Base-by-base conservation (phyloP, 345 rosid species). In the Cardiospermum halicacabum region DNA sequence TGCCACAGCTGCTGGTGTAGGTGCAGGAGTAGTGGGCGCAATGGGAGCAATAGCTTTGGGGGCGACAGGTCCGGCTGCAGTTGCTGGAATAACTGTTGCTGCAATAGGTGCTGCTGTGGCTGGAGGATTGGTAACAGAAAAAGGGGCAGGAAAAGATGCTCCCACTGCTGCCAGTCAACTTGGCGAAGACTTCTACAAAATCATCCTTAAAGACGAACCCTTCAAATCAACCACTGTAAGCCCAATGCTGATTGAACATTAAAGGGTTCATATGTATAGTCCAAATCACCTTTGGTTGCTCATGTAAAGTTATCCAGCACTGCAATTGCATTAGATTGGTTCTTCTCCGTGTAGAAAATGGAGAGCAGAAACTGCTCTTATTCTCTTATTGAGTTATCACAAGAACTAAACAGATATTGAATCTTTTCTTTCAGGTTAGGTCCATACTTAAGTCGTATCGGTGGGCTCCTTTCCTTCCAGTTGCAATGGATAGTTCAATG, bases 81-180 rank as follows among this genome's bases (percentile, higher is more conserved):
- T 73, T 9, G 96, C 78, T 4, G 96, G 96, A 2, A 69, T 89
- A 55, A 82, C 93, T 1, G 81, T 81, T 0, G 91, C 94, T 25
- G 96, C 98, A 1, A 85, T 82, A 26, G 96, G 96, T 53, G 96
- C 98, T 0, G 98, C 96, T 5, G 88, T 86, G 7, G 91, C 77
- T 6, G 96, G 96, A 58, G 96, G 89, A 0, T 63, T 81, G 31
- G 93, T 80, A 2, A 92, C 88, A 16, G 91, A 87, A 42, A 80
- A 75, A 66, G 93, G 79, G 7, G 25, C 71, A 0, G 91, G 88
- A 15, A 80, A 82, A 75, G 89, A 92, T 69, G 87, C 89, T 64
- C 65, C 91, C 0, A 76, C 89, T 0, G 96, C 96, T 49, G 96
- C 87, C 16, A 83, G 77, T 66, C 76, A 72, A 19, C 78, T 92